Conservation (phyloP, 306 rosid species). For the Macrotyloma uniflorum region DNA sequence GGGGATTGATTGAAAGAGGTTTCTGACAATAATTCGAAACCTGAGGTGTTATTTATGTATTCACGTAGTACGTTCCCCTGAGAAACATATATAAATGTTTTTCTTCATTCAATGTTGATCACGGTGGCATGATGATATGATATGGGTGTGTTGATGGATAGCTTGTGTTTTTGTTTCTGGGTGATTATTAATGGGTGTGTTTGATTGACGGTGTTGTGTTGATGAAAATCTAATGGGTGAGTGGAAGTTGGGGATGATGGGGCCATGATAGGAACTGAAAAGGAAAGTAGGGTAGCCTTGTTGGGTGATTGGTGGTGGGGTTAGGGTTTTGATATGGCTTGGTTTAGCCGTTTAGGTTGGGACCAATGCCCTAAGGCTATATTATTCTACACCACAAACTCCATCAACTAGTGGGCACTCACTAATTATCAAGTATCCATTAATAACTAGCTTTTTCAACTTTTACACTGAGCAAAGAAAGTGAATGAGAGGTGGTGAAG, state of each 20-base stretch:
- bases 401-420: not conserved
- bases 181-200: not conserved
- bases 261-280: not conserved
- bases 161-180: not conserved
- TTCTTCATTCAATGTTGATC: not conserved
- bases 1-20: not conserved
- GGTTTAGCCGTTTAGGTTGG: constrained; percentile 40
- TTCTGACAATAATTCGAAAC: constrained; percentile 4
- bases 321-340: constrained; percentile 13
- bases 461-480: not conserved
- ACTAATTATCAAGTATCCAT: constrained; percentile 3
- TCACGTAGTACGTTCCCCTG: not conserved
- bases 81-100: not conserved
- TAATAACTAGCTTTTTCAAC: not conserved
- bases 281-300: constrained; percentile 4
- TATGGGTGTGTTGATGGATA: not conserved
- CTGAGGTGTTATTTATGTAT: not conserved
- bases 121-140: no score
- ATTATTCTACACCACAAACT: constrained; percentile 24
- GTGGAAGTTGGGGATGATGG: not conserved
- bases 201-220: not conserved
- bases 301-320: constrained; percentile 48
- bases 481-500: not conserved
- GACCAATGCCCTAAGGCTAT: constrained; percentile 5
- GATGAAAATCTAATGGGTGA: constrained; percentile 5